Conservation (phyloP, 2,329 filamentous ascomycete genomes). For the Talaromyces sp. region DNA sequence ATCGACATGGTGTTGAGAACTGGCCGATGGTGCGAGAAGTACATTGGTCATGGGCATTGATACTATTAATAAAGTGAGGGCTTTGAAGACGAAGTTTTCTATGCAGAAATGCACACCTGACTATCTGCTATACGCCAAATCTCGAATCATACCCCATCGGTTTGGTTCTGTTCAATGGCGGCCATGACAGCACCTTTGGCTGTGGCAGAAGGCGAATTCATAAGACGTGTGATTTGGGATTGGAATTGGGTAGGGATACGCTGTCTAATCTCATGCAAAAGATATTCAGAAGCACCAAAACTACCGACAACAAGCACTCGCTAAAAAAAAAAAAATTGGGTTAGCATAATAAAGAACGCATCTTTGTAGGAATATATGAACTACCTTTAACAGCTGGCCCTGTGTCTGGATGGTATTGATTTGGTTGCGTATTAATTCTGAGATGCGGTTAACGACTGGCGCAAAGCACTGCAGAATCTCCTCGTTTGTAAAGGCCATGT, state of each 20-base stretch:
- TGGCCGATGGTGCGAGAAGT: constrained; percentile 3
- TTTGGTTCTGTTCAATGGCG: constrained; percentile 74
- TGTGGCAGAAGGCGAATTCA: constrained; percentile 97
- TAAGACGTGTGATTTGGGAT: constrained; percentile 92
- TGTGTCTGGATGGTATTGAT: constrained; percentile 98
- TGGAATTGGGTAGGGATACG: constrained; percentile 98
- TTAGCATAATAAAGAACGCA: background rate
- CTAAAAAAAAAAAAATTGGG: constrained; percentile 25
- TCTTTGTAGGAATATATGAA: background rate
- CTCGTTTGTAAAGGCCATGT: constrained; percentile 99
- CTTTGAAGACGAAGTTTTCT: background rate
- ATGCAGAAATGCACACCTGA: too few species aligned
- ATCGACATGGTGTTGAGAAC: constrained; percentile 3
- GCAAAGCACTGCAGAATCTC: constrained; percentile 99
- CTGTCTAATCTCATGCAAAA: constrained; percentile 98
- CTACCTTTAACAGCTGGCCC: constrained; percentile 76
- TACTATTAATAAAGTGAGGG: background rate
- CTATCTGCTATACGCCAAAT: background rate
- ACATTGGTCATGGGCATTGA: background rate
- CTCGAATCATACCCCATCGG: background rate
- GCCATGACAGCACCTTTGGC: constrained; percentile 97
- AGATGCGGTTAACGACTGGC: constrained; percentile 91
- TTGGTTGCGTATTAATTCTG: constrained; percentile 93
- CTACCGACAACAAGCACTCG: constrained; percentile 96
- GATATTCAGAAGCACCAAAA: constrained; percentile 95